A percentile compares a stretch with the other conserved stretches of the same genome.
Evolutionary conservation across 2,329 filamentous ascomycete species (phyloP).

Genomic region (Diaporthe eres): DNA sequence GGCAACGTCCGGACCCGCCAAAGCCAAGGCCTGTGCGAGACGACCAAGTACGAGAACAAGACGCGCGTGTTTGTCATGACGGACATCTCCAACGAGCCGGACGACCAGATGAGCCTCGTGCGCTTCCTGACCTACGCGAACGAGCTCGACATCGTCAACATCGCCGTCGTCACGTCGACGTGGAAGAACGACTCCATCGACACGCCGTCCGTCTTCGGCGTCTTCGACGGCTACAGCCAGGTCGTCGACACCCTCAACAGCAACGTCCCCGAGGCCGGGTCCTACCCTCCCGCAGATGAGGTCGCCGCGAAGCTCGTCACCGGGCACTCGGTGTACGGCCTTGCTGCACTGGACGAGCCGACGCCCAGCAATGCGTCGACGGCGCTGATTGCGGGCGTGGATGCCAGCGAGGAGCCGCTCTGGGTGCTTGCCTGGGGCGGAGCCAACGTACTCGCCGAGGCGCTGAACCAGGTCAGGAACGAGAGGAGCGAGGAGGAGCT

Average conservation of each 20-base stretch:
- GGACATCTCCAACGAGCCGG: constrained; percentile 62
- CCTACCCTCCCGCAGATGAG: constrained; percentile 57
- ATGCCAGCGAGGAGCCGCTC: constrained; percentile 57
- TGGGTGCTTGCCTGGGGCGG: constrained; percentile 66
- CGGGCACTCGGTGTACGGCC: constrained; percentile 55
- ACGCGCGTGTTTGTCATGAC: constrained; percentile 57
- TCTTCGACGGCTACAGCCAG: constrained; percentile 59
- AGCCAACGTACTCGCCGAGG: constrained; percentile 63
- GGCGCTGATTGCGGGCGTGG: constrained; percentile 52
- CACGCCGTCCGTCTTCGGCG: constrained; percentile 59
- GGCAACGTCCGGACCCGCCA: constrained; percentile 10
- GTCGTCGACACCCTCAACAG: constrained; percentile 62
- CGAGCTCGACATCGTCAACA: constrained; percentile 60
- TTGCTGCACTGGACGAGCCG: constrained; percentile 49
- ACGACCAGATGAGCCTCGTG: constrained; percentile 60
- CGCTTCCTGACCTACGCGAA: constrained; percentile 62
- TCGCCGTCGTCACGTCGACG: constrained; percentile 61
- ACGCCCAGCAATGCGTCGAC: constrained; percentile 53
- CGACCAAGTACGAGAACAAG: constrained; percentile 41
- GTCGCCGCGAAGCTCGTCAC: constrained; percentile 53
- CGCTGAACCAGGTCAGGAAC: constrained; percentile 55
- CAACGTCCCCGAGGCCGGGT: constrained; percentile 60
- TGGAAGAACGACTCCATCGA: constrained; percentile 59
- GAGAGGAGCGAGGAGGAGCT: constrained; percentile 49
- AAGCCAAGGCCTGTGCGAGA: constrained; percentile 26